A percentile compares a stretch with the other conserved stretches of the same genome.
phyloP scores from a whole-genome alignment of 176 grass and related monocot species.

The Dendrocalamus sinicus region DNA sequence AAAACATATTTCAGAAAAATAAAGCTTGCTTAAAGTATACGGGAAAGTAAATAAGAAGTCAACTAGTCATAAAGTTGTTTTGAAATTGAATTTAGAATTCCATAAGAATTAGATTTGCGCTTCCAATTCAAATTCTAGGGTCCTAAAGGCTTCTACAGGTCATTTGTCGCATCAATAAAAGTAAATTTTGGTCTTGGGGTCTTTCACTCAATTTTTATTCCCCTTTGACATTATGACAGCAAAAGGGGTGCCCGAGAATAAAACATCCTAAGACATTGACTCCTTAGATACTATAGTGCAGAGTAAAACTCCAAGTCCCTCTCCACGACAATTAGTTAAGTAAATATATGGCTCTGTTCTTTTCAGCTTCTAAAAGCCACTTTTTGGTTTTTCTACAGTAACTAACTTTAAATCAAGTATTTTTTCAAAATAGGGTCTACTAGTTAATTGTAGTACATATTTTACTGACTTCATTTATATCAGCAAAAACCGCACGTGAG shows the following conservation, averaged over 20 bases:
- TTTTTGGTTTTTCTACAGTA: no score
- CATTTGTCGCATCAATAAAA: background rate
- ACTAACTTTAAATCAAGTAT: no score
- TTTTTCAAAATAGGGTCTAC: no score
- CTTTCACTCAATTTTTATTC: slow-evolving; percentile 2
- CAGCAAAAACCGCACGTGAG: no score
- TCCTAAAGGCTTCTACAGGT: background rate
- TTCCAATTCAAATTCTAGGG: background rate
- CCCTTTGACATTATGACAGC: slow-evolving; percentile 37
- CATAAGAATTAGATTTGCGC: background rate
- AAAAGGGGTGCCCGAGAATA: background rate
- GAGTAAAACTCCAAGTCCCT: slow-evolving; percentile 23
- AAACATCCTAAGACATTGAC: slow-evolving; percentile 7
- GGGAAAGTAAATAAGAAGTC: background rate
- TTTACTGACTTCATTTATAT: no score
- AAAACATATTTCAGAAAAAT: background rate
- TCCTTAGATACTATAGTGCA: slow-evolving; percentile 4
- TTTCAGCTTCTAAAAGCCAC: no score
- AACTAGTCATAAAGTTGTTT: background rate
- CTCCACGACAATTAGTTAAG: background rate
- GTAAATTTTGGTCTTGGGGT: background rate
- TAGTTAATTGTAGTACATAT: no score
- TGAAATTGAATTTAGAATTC: background rate
- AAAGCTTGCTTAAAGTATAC: background rate
- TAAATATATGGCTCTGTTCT: background rate